Conservation (phyloP, 2,329 filamentous ascomycete genomes). For the Drechslera avenae region DNA sequence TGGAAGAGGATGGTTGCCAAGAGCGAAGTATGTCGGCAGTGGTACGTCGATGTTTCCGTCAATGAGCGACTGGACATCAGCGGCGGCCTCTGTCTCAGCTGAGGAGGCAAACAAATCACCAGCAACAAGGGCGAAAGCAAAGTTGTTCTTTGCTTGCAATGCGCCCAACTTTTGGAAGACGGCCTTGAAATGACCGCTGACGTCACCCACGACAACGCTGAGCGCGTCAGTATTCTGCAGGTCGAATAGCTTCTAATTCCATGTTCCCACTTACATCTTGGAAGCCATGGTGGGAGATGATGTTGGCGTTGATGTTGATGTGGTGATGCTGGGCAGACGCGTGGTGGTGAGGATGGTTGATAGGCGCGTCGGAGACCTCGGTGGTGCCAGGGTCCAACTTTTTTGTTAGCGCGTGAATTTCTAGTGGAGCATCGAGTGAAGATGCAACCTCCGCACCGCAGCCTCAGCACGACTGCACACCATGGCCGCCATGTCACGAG, state of each 20-base stretch:
- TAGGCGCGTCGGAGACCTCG: conserved; percentile 19
- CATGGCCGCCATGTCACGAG: conserved; percentile 54
- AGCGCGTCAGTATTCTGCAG: conserved; percentile 11
- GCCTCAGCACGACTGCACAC: conserved; percentile 14
- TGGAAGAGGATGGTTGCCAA: conserved; percentile 76
- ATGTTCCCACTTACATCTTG: conserved; percentile 55
- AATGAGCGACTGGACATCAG: conserved; percentile 68
- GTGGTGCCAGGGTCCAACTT: conserved; percentile 27
- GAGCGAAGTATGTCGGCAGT: conserved; percentile 87
- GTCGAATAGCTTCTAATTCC: neutral
- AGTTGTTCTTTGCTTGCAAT: conserved; percentile 85
- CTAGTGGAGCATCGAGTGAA: conserved; percentile 31
- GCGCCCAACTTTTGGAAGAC: conserved; percentile 80
- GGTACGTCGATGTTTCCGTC: conserved; percentile 74
- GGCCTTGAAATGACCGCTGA: conserved; percentile 76
- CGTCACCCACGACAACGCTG: conserved; percentile 80
- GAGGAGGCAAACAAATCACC: conserved; percentile 78
- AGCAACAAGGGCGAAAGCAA: conserved; percentile 81
- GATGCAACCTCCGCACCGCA: conserved; percentile 6
- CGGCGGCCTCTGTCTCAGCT: conserved; percentile 52
- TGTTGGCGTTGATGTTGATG: neutral
- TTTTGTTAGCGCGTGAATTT: conserved; percentile 34
- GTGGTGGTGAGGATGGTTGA: conserved; percentile 22
- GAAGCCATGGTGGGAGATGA: conserved; percentile 54
- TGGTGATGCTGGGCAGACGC: conserved; percentile 8